Base-by-base conservation (phyloP, 148 eudicot species). In the Simmondsia chinensis region DNA sequence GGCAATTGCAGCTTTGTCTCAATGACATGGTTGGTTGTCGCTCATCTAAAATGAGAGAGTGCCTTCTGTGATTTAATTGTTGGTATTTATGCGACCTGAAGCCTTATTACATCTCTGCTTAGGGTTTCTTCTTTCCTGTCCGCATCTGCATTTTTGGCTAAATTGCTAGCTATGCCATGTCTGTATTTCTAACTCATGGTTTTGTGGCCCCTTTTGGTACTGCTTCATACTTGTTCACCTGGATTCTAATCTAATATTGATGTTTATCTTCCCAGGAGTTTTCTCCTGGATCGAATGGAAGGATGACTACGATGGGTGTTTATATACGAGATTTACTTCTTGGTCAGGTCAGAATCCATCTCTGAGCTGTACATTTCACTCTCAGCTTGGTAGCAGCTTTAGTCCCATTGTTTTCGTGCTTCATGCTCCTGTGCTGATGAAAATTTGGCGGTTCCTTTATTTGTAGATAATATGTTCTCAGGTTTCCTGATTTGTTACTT, bases 241-340 rank as follows among this genome's bases (percentile, higher is more conserved):
- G 38, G 21, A 9, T 47, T 24, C 12, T 17, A 53, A 54, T 27
- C n/a, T n/a, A 27, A 27, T 26, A 20, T 22, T 10, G 34, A 9
- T 28, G 10, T n/a, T 62, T 46, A 43, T 43, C 26, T 54, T 52
- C 51, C 55, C 65, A 91, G 97, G 97, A 85, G 66, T 91, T 91
- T 70, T 76, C 97, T 25, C 97, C 97, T 51, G 97, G 97, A 56
- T 91, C 88, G 8, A 76, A 50, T 66, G 94, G 94, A 14, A 81
- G 60, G 58, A 76, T 76, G 94, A 74, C 95, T 14, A 91, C 97
- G 48, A 85, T 91, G 97, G 97, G 95, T 24, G 95, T 77, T 13
- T 91, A 91, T 53, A 74, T 82, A 63, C 85, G 97, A 25, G 97
- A 91, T 69, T 71, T 91, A 56, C 94, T 91, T 70, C 97, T 91